Evolutionary conservation across 371 early-diverging fungal species (phyloP).

Genomic region (Haplosporangium sp.): DNA sequence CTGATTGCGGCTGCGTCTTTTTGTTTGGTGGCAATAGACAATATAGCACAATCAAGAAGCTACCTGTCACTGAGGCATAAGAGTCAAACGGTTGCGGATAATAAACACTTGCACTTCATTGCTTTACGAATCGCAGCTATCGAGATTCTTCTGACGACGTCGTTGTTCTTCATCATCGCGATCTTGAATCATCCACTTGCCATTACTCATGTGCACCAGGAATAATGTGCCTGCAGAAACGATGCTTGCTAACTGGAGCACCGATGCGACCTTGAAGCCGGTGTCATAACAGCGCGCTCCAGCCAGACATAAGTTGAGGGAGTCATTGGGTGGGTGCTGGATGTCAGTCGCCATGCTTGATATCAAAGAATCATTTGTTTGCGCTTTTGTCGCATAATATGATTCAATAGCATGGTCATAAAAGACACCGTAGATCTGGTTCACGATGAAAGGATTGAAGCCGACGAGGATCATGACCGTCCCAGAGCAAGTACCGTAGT

Average conservation of each 20-base stretch:
- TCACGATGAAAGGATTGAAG: constrained; percentile 12
- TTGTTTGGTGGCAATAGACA: constrained; percentile 3
- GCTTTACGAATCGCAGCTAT: neutral
- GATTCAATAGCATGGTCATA: constrained; percentile 8
- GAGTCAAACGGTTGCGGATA: neutral
- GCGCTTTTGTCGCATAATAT: too few species aligned
- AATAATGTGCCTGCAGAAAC: constrained; percentile 4
- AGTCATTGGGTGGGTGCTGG: neutral
- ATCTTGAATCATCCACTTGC: neutral
- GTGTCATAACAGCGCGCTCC: constrained; percentile 6
- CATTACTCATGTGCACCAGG: constrained; percentile 8
- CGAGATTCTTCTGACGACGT: neutral
- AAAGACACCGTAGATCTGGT: constrained; percentile 11
- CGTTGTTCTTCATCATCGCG: neutral
- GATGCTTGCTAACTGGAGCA: neutral
- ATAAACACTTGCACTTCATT: too few species aligned
- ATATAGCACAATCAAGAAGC: constrained; percentile 17
- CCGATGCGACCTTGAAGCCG: constrained; percentile 2
- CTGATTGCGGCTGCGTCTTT: neutral
- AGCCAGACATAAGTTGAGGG: neutral
- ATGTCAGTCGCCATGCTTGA: neutral
- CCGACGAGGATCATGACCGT: constrained; percentile 19
- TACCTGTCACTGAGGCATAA: constrained; percentile 13
- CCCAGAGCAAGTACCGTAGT: constrained; percentile 17
- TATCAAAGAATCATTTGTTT: neutral